Evolutionary conservation across 352 stramenopile species (phyloP), one percentile per base, ranked within the genome.

Genomic region (Globisporangium paroecandrum): DNA sequence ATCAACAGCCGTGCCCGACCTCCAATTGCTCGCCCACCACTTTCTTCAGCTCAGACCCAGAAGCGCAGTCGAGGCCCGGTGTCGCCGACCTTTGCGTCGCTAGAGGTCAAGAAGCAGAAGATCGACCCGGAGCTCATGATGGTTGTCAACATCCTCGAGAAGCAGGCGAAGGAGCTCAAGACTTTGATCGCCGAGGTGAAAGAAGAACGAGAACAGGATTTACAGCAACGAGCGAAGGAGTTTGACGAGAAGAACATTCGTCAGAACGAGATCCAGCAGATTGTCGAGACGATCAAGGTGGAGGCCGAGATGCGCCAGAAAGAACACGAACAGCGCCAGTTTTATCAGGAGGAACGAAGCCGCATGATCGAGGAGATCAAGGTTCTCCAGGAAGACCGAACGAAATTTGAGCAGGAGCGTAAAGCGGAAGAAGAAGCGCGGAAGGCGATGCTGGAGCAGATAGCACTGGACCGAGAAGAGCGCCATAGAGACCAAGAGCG

Each of bases 131-230:
- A 68, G 38, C 38, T 69, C 2, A 32, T 69, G 53, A 49, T 60
- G 55, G 55, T 69, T 15, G 58, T 43, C 7, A 63, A 34, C 43
- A 63, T 60, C 15, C 58, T 69, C 15, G 57, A 69, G 47, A 60
- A 64, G 18, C 65, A 69, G 43, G 58, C 65, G 2, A 57, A 69
- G 32, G 46, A 64, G 32, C 57, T 69, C 15, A 65, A 64, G 18
- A 22, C 20, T 18, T 32, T 69, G 24, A 49, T 69, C 10, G 34
- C 65, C 0, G 57, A 65, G 29, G 58, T 53, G 22, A 65, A 62
- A 36, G 57, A 41, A 20, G 47, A 58, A 4, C 57, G 43, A 25
- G 57, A 24, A 0, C 7, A 4, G 1, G 55, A 69, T 18, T 9
- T 58, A 0, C 56, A 29, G 27, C 29, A 29, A 32, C 8, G 47